Base-by-base conservation (phyloP, 768 basidiomycete genomes). In the Albatrellus ellisii region DNA sequence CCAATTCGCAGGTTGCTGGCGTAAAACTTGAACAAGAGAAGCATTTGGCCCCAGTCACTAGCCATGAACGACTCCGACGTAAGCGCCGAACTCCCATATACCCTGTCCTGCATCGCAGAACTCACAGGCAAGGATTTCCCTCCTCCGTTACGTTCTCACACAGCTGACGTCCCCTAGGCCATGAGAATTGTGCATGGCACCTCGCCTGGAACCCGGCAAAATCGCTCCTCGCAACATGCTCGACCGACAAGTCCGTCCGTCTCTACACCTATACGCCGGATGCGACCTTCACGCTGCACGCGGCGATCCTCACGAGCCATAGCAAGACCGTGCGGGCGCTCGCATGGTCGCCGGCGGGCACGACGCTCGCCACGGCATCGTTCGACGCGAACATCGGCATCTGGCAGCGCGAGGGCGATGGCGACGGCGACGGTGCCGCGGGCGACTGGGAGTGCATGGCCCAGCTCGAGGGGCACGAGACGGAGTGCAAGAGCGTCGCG, bases 331-430 rank as follows among this genome's bases (percentile, higher is more conserved):
- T 99, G 7, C 74, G 95, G 17, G 68, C 77, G 10, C 52, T 97
- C 24, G 79, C 87, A 2, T 99, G 92, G 88, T 67, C 87, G 4
- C 92, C 92, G 0, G 81, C 84, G 6, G 94, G 94, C 1, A 66
- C 69, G 35, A 81, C 80, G 2, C 69, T 99, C 14, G 92, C 89
- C 0, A 89, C 90, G 0, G 95, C 81, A 0, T 92, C 88, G 4
- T 99, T 99, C 52, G 95, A 99, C 56, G 73, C 88, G 1, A 87
- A 84, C 44, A 80, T 98, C 26, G 85, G 82, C 1, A 69, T 98
- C 27, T 98, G 91, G 90, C 88, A 88, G 53, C 75, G 75, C 47
- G 75, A 76, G 40, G 63, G 59, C 4, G 66, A 66, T 5, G 70
- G 63, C 12, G 65, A 60, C 6, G 59, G 45, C 1, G 56, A 53